Evolutionary conservation across 495 filamentous ascomycete species (phyloP).

Genomic region (Penicillium coprophilum): DNA sequence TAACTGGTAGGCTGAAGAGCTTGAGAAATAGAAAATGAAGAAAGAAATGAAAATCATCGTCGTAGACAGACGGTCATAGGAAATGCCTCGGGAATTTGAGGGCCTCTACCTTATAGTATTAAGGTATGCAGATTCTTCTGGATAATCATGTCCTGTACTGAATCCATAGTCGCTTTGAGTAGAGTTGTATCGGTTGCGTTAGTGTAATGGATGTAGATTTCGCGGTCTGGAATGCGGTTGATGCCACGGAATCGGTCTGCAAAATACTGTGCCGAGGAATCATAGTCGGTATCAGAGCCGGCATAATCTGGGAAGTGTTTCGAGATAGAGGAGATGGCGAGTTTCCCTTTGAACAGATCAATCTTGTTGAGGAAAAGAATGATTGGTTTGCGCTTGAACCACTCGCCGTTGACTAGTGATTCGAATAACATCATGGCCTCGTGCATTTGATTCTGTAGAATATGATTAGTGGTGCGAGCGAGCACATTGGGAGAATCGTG

Average conservation of each 20-base stretch:
- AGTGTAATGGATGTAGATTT: conserved; percentile 91
- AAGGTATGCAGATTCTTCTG: conserved; percentile 94
- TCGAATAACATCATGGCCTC: conserved; percentile 98
- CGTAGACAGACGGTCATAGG: conserved; percentile 28
- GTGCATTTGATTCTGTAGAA: conserved; percentile 93
- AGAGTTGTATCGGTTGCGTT: conserved; percentile 95
- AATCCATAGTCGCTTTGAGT: conserved; percentile 95
- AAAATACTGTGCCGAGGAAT: conserved; percentile 76
- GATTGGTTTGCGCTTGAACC: conserved; percentile 94
- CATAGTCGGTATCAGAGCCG: conserved; percentile 54
- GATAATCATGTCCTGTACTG: conserved; percentile 98
- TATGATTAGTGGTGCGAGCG: not conserved
- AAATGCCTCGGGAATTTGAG: conserved; percentile 24
- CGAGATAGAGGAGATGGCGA: conserved; percentile 74
- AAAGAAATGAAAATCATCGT: conserved; percentile 23
- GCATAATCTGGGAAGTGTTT: conserved; percentile 93
- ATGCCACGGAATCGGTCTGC: conserved; percentile 85
- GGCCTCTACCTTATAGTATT: conserved; percentile 68
- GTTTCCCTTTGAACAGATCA: conserved; percentile 92
- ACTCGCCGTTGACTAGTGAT: conserved; percentile 93
- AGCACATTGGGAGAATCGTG: conserved; percentile 12
- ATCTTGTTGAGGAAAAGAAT: conserved; percentile 99
- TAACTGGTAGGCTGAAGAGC: conserved; percentile 25
- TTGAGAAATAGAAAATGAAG: conserved; percentile 21
- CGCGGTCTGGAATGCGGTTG: conserved; percentile 79